These are phyloP conservation scores for Sphagnum contortum DNA, from an alignment of 225 moss, liverwort and hornwort genomes.

Conservation along the genomic window DNA sequence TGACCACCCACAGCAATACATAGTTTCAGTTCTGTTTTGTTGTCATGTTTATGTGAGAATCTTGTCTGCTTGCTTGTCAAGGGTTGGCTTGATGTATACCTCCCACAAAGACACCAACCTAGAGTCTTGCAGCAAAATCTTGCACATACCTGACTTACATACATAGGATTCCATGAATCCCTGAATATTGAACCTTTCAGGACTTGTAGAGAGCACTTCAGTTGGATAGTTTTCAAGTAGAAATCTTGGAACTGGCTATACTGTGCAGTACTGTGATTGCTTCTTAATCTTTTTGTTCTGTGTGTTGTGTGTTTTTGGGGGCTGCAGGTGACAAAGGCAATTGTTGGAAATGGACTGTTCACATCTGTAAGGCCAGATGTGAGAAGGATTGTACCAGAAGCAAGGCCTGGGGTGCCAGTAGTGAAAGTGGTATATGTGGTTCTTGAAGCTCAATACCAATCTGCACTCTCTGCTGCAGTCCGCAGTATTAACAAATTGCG, in stretches of 20 bases:
- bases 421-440: slow-evolving; percentile 99
- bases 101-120: too few species aligned
- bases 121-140: too few species aligned
- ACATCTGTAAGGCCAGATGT: slow-evolving; percentile 86
- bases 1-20: too few species aligned
- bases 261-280: background rate
- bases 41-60: too few species aligned
- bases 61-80: too few species aligned
- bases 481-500: slow-evolving; percentile 70
- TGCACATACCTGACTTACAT: too few species aligned
- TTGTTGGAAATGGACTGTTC: slow-evolving; percentile 81
- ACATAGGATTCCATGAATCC: too few species aligned
- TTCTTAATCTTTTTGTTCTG: background rate
- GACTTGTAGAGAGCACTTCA: background rate
- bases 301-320: background rate
- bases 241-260: too few species aligned
- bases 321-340: slow-evolving; percentile 16
- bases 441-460: slow-evolving; percentile 91
- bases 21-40: too few species aligned
- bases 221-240: background rate
- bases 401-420: slow-evolving; percentile 67
- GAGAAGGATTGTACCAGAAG: slow-evolving; percentile 92
- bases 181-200: background rate
- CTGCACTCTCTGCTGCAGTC: slow-evolving; percentile 87
- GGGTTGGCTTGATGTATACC: too few species aligned